Conservation (phyloP, 2,329 filamentous ascomycete genomes). For the Fonsecaea erecta region DNA sequence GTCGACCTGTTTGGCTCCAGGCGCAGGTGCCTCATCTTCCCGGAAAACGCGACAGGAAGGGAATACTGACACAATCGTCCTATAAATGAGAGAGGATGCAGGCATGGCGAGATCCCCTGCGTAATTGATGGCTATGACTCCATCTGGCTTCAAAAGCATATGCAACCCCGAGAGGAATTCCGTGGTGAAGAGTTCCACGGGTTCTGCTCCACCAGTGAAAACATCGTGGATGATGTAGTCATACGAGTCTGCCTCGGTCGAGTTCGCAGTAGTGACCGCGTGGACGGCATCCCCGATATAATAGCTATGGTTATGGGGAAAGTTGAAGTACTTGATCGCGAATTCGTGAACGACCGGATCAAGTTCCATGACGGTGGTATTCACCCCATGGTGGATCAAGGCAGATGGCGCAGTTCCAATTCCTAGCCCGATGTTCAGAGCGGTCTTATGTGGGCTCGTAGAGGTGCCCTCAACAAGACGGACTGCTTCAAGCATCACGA, state of each 20-base stretch:
- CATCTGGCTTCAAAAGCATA: constrained; percentile 73
- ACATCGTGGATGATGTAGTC: constrained; percentile 97
- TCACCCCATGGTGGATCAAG: constrained; percentile 82
- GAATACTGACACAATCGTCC: constrained; percentile 82
- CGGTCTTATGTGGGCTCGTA: constrained; percentile 48
- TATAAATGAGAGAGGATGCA: constrained; percentile 75
- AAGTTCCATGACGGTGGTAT: constrained; percentile 93
- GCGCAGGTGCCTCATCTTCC: constrained; percentile 63
- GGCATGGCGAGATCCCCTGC: constrained; percentile 83
- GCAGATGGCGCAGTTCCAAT: constrained; percentile 90
- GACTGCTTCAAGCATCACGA: constrained; percentile 91
- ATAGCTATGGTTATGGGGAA: constrained; percentile 77
- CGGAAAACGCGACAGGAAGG: constrained; percentile 90
- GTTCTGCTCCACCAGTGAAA: constrained; percentile 94
- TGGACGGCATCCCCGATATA: constrained; percentile 79
- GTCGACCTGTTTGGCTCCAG: constrained; percentile 60
- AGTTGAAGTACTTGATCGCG: constrained; percentile 78
- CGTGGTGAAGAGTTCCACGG: constrained; percentile 81
- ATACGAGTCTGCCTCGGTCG: constrained; percentile 57
- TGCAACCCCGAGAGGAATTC: constrained; percentile 78
- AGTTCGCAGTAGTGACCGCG: constrained; percentile 56
- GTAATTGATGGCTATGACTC: constrained; percentile 93
- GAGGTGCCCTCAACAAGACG: constrained; percentile 68
- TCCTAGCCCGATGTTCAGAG: constrained; percentile 87
- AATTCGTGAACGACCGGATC: constrained; percentile 87